phyloP scores from a whole-genome alignment of 306 rosid species.

The Coriaria nepalensis region DNA sequence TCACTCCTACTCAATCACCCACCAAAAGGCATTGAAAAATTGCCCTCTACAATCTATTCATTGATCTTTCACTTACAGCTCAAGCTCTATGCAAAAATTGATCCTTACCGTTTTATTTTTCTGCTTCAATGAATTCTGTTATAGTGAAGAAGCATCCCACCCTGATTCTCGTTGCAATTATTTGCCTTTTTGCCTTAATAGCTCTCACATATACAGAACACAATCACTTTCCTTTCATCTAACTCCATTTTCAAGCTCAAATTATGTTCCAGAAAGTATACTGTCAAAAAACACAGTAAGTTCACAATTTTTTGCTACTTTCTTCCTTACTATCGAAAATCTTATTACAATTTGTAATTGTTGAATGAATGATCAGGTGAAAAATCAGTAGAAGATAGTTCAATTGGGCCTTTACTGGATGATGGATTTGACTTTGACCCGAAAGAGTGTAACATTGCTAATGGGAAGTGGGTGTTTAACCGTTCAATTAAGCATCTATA shows the following conservation, averaged over 20 bases:
- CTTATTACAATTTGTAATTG: neutral
- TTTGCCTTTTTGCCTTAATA: constrained; percentile 28
- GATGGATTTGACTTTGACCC: constrained; percentile 83
- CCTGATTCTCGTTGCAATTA: constrained; percentile 13
- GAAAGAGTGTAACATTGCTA: constrained; percentile 69
- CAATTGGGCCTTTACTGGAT: constrained; percentile 37
- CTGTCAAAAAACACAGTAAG: constrained; percentile 40
- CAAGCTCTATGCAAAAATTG: neutral
- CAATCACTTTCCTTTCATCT: constrained; percentile 28
- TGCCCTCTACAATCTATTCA: constrained; percentile 5
- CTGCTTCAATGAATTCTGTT: too few species aligned
- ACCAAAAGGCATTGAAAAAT: constrained; percentile 7
- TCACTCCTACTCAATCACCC: constrained; percentile 40
- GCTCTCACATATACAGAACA: constrained; percentile 29
- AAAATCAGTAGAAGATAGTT: constrained; percentile 20
- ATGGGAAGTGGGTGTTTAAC: constrained; percentile 91
- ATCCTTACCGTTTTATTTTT: too few species aligned
- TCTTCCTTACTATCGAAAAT: neutral
- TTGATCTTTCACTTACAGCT: neutral
- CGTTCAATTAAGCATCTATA: constrained; percentile 53
- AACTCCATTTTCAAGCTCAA: constrained; percentile 26
- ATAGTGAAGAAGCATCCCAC: constrained; percentile 11
- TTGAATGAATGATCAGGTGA: constrained; percentile 24
- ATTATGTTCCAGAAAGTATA: constrained; percentile 23
- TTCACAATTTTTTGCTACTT: neutral